These are phyloP conservation scores for Aspergillus latus DNA, from an alignment of 2,329 filamentous ascomycete genomes.

Conservation along the genomic window DNA sequence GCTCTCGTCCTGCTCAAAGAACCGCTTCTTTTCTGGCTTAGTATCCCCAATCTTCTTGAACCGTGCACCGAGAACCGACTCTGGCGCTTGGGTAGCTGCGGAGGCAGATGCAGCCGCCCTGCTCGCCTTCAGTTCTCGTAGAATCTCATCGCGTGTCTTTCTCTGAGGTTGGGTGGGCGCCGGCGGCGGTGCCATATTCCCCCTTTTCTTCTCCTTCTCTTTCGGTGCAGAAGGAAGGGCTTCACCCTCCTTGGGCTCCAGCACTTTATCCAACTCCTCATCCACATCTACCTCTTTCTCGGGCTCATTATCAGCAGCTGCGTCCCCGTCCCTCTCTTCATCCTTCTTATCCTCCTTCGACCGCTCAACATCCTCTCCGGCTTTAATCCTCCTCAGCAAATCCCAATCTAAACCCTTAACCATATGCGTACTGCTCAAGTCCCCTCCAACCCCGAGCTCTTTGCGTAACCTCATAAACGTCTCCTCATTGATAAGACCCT, in stretches of 20 bases:
- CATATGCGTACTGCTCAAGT: constrained; percentile 76
- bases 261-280: constrained; percentile 54
- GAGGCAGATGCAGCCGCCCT: constrained; percentile 40
- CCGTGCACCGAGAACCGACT: constrained; percentile 53
- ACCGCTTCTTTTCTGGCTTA: constrained; percentile 50
- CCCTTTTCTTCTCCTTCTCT: constrained; percentile 50
- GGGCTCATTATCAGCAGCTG: constrained; percentile 57
- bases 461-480: constrained; percentile 73
- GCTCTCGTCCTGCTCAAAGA: constrained; percentile 56
- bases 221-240: constrained; percentile 29
- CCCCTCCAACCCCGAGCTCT: constrained; percentile 75
- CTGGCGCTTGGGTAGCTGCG: constrained; percentile 41
- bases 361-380: constrained; percentile 55
- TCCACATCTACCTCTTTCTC: constrained; percentile 53
- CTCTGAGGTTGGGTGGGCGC: constrained; percentile 47
- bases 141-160: constrained; percentile 58
- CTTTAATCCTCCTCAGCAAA: constrained; percentile 52
- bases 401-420: constrained; percentile 91
- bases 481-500: constrained; percentile 76
- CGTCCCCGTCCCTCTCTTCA: constrained; percentile 33
- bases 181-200: constrained; percentile 48
- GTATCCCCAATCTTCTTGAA: constrained; percentile 55
- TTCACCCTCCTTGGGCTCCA: constrained; percentile 34
- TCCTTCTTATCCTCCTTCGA: constrained; percentile 20
- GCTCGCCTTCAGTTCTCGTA: constrained; percentile 59